Evolutionary conservation across 1,284 basidiomycete genomes (phyloP).

Genomic region (Agroathelia rolfsii): DNA sequence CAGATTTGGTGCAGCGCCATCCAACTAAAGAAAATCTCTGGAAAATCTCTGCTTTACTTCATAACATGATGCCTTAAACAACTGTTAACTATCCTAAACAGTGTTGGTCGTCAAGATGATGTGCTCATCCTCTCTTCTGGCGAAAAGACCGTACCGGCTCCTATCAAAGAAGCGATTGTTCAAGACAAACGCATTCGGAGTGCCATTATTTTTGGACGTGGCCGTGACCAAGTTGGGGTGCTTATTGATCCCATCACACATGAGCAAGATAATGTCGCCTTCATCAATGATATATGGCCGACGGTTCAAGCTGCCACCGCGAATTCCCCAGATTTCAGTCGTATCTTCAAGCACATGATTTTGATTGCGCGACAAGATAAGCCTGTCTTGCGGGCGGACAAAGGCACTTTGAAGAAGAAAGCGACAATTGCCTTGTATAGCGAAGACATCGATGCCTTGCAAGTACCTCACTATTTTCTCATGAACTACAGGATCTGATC

Average conservation of each 20-base stretch:
- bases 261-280: slow-evolving; percentile 24
- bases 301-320: slow-evolving; percentile 32
- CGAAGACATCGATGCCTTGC: slow-evolving; percentile 27
- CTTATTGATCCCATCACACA: slow-evolving; percentile 19
- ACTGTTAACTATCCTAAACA: slow-evolving; percentile 1
- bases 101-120: slow-evolving; percentile 15
- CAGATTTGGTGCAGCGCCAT: slow-evolving; percentile 12
- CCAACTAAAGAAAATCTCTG: slow-evolving; percentile 12
- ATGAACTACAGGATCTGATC: no score
- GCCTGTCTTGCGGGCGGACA: slow-evolving; percentile 25
- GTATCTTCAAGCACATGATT: slow-evolving; percentile 34
- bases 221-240: slow-evolving; percentile 14
- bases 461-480: slow-evolving; percentile 10
- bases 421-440: slow-evolving; percentile 22
- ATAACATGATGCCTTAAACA: no score
- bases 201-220: slow-evolving; percentile 16
- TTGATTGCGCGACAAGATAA: slow-evolving; percentile 21
- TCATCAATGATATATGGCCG: no score
- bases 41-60: slow-evolving; percentile 19
- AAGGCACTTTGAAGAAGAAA: slow-evolving; percentile 29
- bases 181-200: slow-evolving; percentile 8
- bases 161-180: slow-evolving; percentile 18
- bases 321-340: slow-evolving; percentile 25
- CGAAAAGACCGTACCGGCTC: slow-evolving; percentile 23
- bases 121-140: slow-evolving; percentile 20